phyloP scores from a whole-genome alignment of 192 early-diverging fungal species.

The Gigaspora rosea region DNA sequence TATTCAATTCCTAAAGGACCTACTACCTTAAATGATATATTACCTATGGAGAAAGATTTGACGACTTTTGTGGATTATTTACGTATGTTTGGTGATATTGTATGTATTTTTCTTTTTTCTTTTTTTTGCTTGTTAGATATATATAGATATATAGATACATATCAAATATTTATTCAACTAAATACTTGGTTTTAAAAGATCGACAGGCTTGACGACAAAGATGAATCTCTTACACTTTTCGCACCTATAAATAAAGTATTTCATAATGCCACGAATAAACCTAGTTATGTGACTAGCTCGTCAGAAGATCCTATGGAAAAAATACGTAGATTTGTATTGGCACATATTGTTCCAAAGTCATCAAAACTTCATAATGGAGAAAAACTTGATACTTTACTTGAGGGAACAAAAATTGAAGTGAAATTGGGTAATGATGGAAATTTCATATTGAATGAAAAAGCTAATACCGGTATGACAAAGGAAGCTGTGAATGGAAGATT shows the following conservation, averaged over 20 bases:
- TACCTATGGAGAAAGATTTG: slow-evolving; percentile 27
- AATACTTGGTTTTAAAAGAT: background rate
- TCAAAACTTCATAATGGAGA: background rate
- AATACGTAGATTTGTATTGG: slow-evolving; percentile 18
- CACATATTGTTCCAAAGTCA: background rate
- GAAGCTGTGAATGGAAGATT: slow-evolving; percentile 14
- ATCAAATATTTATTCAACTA: background rate
- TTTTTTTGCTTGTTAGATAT: background rate
- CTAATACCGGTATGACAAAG: background rate
- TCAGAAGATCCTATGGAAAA: slow-evolving; percentile 12
- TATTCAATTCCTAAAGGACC: background rate
- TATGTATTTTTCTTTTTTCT: slow-evolving; percentile 1
- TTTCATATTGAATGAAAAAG: slow-evolving; percentile 20
- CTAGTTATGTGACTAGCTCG: background rate
- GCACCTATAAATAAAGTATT: slow-evolving; percentile 19
- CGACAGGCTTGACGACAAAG: background rate
- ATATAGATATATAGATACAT: background rate
- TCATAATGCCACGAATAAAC: background rate
- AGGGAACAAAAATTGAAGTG: background rate
- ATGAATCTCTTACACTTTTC: background rate
- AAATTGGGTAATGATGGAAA: background rate
- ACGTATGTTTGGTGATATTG: slow-evolving; percentile 5
- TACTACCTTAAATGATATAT: slow-evolving; percentile 21
- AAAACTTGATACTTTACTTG: background rate
- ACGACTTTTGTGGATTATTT: slow-evolving; percentile 24